These are phyloP conservation scores for Cordyceps farinosa DNA, from an alignment of 2,329 filamentous ascomycete species.

Conservation along the genomic window DNA sequence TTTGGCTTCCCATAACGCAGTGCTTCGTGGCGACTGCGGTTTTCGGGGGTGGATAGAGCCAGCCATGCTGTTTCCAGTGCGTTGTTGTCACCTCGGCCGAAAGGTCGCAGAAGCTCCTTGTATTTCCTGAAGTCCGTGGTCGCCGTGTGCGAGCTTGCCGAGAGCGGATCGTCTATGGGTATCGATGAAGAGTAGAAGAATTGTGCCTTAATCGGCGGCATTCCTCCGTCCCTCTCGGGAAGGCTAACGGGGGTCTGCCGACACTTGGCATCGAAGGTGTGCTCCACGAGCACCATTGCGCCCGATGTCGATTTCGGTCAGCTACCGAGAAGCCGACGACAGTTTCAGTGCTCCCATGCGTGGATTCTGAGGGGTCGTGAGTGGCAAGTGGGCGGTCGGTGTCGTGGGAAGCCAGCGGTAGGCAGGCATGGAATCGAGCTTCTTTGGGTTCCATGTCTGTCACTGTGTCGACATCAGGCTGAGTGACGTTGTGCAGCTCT, in stretches of 20 bases:
- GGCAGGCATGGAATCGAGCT: neutral
- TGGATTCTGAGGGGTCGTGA: neutral
- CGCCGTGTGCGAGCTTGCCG: constrained; percentile 53
- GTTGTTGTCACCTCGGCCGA: constrained; percentile 74
- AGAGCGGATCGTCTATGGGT: constrained; percentile 86
- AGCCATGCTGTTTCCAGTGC: constrained; percentile 77
- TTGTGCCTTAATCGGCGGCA: constrained; percentile 62
- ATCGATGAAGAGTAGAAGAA: constrained; percentile 84
- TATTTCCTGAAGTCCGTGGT: constrained; percentile 48
- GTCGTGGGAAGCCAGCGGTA: neutral
- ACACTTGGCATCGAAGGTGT: constrained; percentile 61
- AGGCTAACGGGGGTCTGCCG: constrained; percentile 47
- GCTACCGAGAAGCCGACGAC: constrained; percentile 2
- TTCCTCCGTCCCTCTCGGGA: constrained; percentile 39
- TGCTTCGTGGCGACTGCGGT: constrained; percentile 45
- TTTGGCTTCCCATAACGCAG: constrained; percentile 21
- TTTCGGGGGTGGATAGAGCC: constrained; percentile 48
- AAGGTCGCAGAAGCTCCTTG: constrained; percentile 68
- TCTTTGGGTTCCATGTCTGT: neutral
- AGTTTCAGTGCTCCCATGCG: neutral
- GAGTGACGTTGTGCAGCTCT: neutral
- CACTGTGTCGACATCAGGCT: constrained; percentile 2
- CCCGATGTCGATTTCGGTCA: neutral
- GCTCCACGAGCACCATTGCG: constrained; percentile 29
- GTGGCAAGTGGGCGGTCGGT: neutral